These are phyloP conservation scores for Lupinus albus DNA, from an alignment of 306 rosid species.

Conservation along the genomic window DNA sequence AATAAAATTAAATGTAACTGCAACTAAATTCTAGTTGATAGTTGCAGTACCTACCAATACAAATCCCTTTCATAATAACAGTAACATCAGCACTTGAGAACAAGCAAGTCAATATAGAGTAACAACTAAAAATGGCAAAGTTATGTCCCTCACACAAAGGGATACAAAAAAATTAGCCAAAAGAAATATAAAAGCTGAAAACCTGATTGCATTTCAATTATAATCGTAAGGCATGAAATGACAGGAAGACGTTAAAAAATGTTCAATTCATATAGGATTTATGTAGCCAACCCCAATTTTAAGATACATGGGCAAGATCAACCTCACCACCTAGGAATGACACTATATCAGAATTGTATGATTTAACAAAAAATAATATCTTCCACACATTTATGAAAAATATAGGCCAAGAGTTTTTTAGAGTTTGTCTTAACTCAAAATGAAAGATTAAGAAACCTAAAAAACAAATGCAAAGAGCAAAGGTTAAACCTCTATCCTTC, in stretches of 20 bases:
- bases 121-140: background rate
- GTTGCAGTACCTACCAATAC: background rate
- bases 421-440: conserved; percentile 8
- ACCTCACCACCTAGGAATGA: background rate
- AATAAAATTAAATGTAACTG: conserved; percentile 13
- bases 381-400: background rate
- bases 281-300: conserved; percentile 13
- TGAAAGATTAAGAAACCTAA: conserved; percentile 13
- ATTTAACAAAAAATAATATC: conserved; percentile 7
- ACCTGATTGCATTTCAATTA: conserved; percentile 13
- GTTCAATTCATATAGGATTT: background rate
- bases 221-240: conserved; percentile 13
- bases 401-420: background rate
- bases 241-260: conserved; percentile 19
- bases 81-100: background rate
- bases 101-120: conserved; percentile 18
- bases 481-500: conserved; percentile 58
- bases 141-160: background rate
- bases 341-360: background rate
- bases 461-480: conserved; percentile 22
- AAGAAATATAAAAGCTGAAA: conserved; percentile 8
- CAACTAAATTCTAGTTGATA: background rate
- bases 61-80: background rate
- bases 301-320: conserved; percentile 22
- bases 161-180: background rate